Evolutionary conservation across 331 rosid species (phyloP).

Genomic region (Rhamnella rubrinervis): DNA sequence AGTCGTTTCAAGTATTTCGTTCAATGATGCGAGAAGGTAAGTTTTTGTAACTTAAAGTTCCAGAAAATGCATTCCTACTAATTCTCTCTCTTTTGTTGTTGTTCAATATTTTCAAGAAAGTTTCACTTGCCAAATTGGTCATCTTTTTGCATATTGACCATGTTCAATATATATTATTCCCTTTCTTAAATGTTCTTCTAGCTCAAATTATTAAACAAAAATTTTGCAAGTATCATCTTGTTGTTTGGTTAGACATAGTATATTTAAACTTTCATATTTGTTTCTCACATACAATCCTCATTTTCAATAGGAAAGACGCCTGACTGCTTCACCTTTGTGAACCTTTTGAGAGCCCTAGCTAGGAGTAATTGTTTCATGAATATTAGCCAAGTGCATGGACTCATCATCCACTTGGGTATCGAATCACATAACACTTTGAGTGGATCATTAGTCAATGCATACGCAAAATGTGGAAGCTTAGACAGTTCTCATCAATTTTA

Average conservation of each 20-base stretch:
- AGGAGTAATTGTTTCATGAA: slow-evolving; percentile 12
- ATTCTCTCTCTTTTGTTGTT: not conserved
- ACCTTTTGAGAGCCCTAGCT: slow-evolving; percentile 28
- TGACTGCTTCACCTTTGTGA: slow-evolving; percentile 39
- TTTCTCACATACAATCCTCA: not conserved
- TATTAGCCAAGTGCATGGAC: slow-evolving; percentile 31
- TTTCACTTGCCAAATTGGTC: not conserved
- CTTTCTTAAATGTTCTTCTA: too few relatives aligned
- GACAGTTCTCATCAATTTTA: slow-evolving; percentile 26
- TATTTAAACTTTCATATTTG: not conserved
- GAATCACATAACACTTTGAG: slow-evolving; percentile 15
- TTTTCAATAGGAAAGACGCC: slow-evolving; percentile 27
- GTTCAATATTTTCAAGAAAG: not conserved
- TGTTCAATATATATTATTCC: too few relatives aligned
- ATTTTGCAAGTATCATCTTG: not conserved
- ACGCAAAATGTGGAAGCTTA: slow-evolving; percentile 32
- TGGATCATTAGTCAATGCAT: slow-evolving; percentile 35
- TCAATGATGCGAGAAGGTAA: slow-evolving; percentile 37
- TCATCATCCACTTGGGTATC: slow-evolving; percentile 32
- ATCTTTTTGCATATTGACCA: not conserved
- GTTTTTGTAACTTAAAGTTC: not conserved
- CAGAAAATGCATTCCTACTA: not conserved
- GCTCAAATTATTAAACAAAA: too few relatives aligned
- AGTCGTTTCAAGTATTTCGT: slow-evolving; percentile 20
- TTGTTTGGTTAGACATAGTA: not conserved